phyloP scores from a whole-genome alignment of 2,329 filamentous ascomycete species.

The Monosporascus ibericus region DNA sequence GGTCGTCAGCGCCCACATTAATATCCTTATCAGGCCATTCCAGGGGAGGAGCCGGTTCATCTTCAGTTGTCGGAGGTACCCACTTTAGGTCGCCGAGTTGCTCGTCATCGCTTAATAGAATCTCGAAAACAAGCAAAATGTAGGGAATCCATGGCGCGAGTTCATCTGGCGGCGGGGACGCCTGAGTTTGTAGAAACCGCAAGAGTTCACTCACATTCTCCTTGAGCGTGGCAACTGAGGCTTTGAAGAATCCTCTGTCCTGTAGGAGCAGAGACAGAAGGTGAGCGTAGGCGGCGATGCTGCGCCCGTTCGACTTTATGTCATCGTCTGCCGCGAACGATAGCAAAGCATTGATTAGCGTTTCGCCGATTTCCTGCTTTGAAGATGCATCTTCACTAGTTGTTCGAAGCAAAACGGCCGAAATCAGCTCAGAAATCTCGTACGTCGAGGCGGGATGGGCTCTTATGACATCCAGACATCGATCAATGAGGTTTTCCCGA shows the following conservation, averaged over 20 bases:
- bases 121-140: constrained; percentile 83
- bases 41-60: constrained; percentile 44
- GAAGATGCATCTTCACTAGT: constrained; percentile 41
- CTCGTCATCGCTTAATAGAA: constrained; percentile 81
- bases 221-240: constrained; percentile 67
- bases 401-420: constrained; percentile 59
- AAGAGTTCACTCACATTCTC: constrained; percentile 72
- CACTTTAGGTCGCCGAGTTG: constrained; percentile 71
- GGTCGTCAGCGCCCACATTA: constrained; percentile 59
- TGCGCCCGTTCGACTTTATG: constrained; percentile 53
- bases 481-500: constrained; percentile 74
- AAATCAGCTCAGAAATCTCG: constrained; percentile 82
- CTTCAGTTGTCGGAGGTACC: constrained; percentile 49
- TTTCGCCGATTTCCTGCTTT: constrained; percentile 71
- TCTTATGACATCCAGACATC: constrained; percentile 83
- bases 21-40: constrained; percentile 54
- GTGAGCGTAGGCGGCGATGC: constrained; percentile 84
- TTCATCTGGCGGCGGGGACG: constrained; percentile 64
- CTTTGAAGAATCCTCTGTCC: constrained; percentile 72
- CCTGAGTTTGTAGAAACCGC: constrained; percentile 67
- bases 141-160: constrained; percentile 91
- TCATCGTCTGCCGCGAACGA: constrained; percentile 57
- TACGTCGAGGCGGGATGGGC: constrained; percentile 84
- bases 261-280: constrained; percentile 83
- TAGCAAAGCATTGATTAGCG: constrained; percentile 77